Conservation (phyloP, 75 land plant species). For the Azolla pinnata region DNA sequence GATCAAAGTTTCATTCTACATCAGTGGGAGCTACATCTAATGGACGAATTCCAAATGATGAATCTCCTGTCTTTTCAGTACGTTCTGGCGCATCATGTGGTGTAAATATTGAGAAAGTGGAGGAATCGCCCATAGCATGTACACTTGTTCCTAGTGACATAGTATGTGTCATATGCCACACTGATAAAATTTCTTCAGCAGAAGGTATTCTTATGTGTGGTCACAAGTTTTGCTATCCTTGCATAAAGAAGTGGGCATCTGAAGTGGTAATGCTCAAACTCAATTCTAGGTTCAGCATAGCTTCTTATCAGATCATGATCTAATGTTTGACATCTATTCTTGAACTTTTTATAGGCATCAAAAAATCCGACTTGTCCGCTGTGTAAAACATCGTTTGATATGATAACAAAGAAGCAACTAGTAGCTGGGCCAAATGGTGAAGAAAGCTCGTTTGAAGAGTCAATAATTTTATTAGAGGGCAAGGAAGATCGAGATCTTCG, state of each 20-base stretch:
- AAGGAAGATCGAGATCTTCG: not conserved
- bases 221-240: constrained; percentile 31
- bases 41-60: not conserved
- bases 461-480: not conserved
- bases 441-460: constrained; percentile 5
- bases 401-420: constrained; percentile 22
- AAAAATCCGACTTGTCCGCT: constrained; percentile 30
- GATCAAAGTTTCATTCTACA: not conserved
- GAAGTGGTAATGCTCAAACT: constrained; percentile 14
- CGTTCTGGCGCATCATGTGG: not conserved
- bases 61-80: not conserved
- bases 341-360: constrained; percentile 3
- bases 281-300: not conserved
- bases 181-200: constrained; percentile 11
- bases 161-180: constrained; percentile 28
- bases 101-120: not conserved
- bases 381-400: constrained; percentile 26
- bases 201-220: constrained; percentile 37
- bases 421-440: not conserved
- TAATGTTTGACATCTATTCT: constrained; percentile 3
- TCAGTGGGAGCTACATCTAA: not conserved
- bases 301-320: not conserved
- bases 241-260: constrained; percentile 28
- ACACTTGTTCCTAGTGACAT: constrained; percentile 7
- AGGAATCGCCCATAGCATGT: not conserved